Conservation (phyloP, 805 yeast species). For the Yarrowia bubula region DNA sequence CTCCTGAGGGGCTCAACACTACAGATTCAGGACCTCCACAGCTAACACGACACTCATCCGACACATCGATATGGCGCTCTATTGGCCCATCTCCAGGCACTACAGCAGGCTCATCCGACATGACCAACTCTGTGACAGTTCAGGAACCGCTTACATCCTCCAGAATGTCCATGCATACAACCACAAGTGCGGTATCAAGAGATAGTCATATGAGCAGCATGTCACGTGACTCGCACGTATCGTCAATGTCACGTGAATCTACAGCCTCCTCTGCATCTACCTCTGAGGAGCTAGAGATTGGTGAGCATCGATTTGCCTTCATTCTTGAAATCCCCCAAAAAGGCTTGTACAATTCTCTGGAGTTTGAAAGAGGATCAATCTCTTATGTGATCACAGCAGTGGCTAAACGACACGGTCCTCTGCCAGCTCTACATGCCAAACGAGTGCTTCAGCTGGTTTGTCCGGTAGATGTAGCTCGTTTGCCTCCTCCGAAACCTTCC, state of each 20-base stretch:
- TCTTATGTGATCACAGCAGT: slow-evolving; percentile 57
- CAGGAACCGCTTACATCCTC: not conserved
- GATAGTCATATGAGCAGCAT: not conserved
- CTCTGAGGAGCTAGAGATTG: slow-evolving; percentile 37
- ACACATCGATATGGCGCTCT: not conserved
- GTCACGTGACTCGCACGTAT: not conserved
- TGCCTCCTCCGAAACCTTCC: slow-evolving; percentile 68
- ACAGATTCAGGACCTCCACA: not conserved
- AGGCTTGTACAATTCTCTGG: slow-evolving; percentile 68
- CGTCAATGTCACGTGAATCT: not conserved
- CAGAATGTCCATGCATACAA: slow-evolving; percentile 15
- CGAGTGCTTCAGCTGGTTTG: slow-evolving; percentile 58
- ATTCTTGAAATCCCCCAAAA: slow-evolving; percentile 75
- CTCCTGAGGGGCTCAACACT: no score
- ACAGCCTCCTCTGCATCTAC: not conserved
- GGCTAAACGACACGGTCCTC: slow-evolving; percentile 34
- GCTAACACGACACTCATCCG: not conserved
- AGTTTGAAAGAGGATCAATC: slow-evolving; percentile 84
- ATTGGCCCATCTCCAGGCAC: not conserved
- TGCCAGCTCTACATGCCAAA: slow-evolving; percentile 45
- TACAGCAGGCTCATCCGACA: not conserved
- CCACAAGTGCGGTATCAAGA: not conserved
- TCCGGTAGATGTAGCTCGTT: slow-evolving; percentile 69
- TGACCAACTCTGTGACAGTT: not conserved
- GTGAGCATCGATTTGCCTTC: slow-evolving; percentile 87